Evolutionary conservation across 208 protist genomes (phyloP).

Genomic region (Crithidia bombi): DNA sequence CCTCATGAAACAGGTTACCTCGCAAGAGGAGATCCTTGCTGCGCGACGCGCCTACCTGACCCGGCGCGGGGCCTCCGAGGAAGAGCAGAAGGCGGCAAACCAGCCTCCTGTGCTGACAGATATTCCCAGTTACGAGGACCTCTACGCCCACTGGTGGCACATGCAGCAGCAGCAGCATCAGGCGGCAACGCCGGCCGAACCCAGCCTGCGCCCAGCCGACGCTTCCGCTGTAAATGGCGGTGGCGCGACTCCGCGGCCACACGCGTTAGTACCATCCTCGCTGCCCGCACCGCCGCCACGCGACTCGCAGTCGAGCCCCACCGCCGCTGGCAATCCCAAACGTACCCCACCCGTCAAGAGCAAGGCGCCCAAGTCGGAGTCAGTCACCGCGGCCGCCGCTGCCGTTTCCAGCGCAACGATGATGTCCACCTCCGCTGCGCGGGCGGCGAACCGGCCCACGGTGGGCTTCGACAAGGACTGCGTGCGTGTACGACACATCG

Average conservation of each 20-base stretch:
- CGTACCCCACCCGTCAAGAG: conserved; percentile 24
- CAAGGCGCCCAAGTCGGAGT: conserved; percentile 27
- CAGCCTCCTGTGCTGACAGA: conserved; percentile 30
- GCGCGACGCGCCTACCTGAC: conserved; percentile 58
- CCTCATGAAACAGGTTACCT: conserved; percentile 66
- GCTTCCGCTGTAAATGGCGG: not conserved
- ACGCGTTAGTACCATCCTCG: not conserved
- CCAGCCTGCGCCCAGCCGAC: not conserved
- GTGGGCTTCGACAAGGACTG: conserved; percentile 78
- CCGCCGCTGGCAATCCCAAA: conserved; percentile 25
- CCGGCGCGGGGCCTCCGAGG: conserved; percentile 51
- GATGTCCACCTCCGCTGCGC: conserved; percentile 30
- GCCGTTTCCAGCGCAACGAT: conserved; percentile 2
- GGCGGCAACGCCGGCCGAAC: not conserved
- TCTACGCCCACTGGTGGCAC: conserved; percentile 70
- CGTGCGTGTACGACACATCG: conserved; percentile 54
- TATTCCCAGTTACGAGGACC: conserved; percentile 76
- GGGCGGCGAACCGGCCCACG: conserved; percentile 45
- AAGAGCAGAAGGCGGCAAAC: conserved; percentile 50
- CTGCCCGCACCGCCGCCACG: conserved; percentile 19
- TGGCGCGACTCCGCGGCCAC: not conserved
- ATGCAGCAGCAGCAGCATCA: conserved; percentile 28
- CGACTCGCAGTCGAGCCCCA: conserved; percentile 23
- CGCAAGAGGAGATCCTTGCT: conserved; percentile 47
- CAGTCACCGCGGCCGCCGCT: not conserved